Evolutionary conservation across 768 basidiomycete genomes (phyloP).

Genomic region (Baorangia bicolor): DNA sequence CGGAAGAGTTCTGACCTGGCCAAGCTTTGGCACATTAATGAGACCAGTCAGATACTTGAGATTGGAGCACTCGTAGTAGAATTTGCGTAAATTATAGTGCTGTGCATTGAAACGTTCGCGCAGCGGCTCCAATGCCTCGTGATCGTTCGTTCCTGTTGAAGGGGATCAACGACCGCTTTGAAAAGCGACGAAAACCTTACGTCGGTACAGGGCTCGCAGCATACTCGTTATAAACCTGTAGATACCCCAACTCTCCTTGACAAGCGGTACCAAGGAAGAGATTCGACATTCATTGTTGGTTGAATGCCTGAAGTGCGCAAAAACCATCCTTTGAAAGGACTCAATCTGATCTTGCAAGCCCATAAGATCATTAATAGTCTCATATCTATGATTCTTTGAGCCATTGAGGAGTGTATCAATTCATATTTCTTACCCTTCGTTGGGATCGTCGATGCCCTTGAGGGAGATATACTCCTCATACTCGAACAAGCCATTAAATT

Average conservation of each 20-base stretch:
- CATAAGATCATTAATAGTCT: conserved; percentile 98
- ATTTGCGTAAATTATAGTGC: conserved; percentile 91
- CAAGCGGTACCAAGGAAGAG: conserved; percentile 90
- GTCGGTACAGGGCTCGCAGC: conserved; percentile 94
- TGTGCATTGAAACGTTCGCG: conserved; percentile 86
- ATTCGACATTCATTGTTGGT: conserved; percentile 97
- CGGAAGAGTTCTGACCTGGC: conserved; percentile 52
- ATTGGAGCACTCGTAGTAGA: conserved; percentile 99
- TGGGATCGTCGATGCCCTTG: conserved; percentile 97
- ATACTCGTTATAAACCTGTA: conserved; percentile 99
- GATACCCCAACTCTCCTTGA: conserved; percentile 99
- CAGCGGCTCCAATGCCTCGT: conserved; percentile 87
- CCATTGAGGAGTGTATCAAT: neutral
- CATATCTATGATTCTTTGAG: conserved; percentile 61
- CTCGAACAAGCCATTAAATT: conserved; percentile 98
- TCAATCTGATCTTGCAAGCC: conserved; percentile 98
- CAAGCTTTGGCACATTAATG: conserved; percentile 97
- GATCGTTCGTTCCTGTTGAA: conserved; percentile 76
- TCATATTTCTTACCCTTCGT: conserved; percentile 78
- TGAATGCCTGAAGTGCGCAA: conserved; percentile 89
- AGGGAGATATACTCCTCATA: conserved; percentile 98
- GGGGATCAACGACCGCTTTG: conserved; percentile 1
- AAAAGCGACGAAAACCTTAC: conserved; percentile 44
- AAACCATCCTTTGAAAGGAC: conserved; percentile 96
- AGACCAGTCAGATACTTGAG: conserved; percentile 96